Evolutionary conservation across 2,329 filamentous ascomycete species (phyloP).

Genomic region (Pleomassaria siparia): DNA sequence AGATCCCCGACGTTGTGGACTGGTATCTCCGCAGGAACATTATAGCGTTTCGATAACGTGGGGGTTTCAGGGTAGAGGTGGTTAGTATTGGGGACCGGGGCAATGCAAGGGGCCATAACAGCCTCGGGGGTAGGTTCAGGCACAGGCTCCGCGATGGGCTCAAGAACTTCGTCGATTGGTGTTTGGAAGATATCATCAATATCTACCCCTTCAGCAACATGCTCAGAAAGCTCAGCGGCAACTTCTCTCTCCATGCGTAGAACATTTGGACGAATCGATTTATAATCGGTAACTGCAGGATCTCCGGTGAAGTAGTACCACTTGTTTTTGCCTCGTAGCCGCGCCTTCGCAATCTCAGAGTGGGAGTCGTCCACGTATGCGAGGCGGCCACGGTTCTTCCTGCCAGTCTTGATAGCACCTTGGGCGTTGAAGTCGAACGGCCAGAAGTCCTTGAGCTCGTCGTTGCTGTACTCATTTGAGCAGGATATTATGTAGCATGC

Average conservation of each 20-base stretch:
- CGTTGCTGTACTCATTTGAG: conserved; percentile 30
- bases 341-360: conserved; percentile 12
- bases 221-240: conserved; percentile 2
- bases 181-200: background rate
- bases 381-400: conserved; percentile 43
- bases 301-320: conserved; percentile 16
- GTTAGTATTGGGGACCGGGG: background rate
- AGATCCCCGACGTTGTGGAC: background rate
- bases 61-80: background rate
- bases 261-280: conserved; percentile 7
- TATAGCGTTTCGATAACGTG: background rate
- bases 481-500: conserved; percentile 37
- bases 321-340: conserved; percentile 11
- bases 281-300: conserved; percentile 7
- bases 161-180: background rate
- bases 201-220: background rate
- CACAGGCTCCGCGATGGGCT: background rate
- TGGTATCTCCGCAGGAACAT: background rate
- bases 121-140: background rate
- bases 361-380: conserved; percentile 24
- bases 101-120: background rate
- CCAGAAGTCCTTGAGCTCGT: conserved; percentile 34
- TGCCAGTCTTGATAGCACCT: conserved; percentile 31
- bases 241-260: conserved; percentile 6
- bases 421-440: conserved; percentile 41